Percentiles rank a stretch among this genome's conserved stretches.
Evolutionary conservation across 345 rosid genomes (phyloP).

Genomic region (Brassica nigra): DNA sequence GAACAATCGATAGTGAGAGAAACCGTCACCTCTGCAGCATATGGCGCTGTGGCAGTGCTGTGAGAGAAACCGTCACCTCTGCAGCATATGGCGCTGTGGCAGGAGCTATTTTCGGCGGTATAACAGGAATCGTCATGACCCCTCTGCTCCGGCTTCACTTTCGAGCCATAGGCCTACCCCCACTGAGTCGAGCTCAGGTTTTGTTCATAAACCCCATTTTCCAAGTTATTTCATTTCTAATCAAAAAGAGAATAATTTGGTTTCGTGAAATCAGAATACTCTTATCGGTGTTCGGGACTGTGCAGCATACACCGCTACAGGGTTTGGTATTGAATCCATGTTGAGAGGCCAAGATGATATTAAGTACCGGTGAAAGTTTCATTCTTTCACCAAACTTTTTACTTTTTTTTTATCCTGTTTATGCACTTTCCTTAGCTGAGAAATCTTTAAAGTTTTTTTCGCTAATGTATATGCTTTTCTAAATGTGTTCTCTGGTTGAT

Average conservation of each 20-base stretch:
- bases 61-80: not conserved
- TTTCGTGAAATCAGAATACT: not conserved
- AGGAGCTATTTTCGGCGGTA: not conserved
- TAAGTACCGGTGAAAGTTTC: not conserved
- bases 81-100: not conserved
- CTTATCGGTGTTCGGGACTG: not conserved
- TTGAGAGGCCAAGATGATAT: not conserved
- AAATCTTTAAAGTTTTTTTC: too few relatives aligned
- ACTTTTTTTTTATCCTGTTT: too few relatives aligned
- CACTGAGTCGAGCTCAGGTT: too few relatives aligned
- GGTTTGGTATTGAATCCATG: not conserved
- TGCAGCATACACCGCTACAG: not conserved
- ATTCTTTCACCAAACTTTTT: not conserved
- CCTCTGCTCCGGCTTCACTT: not conserved
- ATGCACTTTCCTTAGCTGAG: too few relatives aligned
- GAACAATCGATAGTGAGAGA: not conserved
- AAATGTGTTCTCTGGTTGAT: too few relatives aligned
- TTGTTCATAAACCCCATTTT: not conserved
- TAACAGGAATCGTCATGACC: not conserved
- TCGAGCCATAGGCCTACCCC: not conserved
- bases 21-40: too few relatives aligned
- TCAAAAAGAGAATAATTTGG: not conserved
- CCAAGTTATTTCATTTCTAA: not conserved
- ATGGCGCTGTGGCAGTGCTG: too few relatives aligned
- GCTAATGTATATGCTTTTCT: too few relatives aligned